Conservation (phyloP, 2,329 filamentous ascomycete genomes). For the Dactylellina leptospora region DNA sequence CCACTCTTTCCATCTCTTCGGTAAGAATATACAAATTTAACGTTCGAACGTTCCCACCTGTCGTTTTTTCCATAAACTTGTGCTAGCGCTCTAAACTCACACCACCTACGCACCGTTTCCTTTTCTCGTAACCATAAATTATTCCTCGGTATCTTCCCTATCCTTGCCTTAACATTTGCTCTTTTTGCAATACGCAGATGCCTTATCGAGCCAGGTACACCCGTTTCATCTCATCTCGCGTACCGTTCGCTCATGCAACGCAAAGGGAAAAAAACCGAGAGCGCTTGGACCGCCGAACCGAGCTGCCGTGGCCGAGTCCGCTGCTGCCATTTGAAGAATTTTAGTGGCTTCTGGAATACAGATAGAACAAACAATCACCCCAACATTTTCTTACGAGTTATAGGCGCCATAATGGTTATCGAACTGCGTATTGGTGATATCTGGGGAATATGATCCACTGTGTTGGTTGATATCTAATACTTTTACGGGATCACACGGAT, state of each 20-base stretch:
- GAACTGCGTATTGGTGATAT: too few relatives aligned
- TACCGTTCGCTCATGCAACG: constrained; percentile 14
- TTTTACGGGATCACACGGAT: neutral
- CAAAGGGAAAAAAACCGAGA: neutral
- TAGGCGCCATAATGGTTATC: too few relatives aligned
- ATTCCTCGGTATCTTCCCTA: constrained; percentile 6
- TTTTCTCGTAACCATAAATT: too few relatives aligned
- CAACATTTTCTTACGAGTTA: neutral
- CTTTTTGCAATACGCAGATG: neutral
- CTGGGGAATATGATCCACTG: too few relatives aligned
- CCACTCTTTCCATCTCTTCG: neutral
- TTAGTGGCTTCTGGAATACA: constrained; percentile 3
- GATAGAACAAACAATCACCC: constrained; percentile 1
- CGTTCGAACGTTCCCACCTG: neutral
- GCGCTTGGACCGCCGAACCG: constrained; percentile 14
- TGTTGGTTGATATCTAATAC: too few relatives aligned
- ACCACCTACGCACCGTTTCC: neutral
- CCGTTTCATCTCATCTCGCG: constrained; percentile 37
- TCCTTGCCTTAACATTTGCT: neutral
- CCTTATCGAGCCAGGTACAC: constrained; percentile 6
- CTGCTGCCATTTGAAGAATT: constrained; percentile 17
- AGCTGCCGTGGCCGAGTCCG: constrained; percentile 49
- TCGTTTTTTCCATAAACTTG: constrained; percentile 1
- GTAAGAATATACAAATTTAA: neutral
- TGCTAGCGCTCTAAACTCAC: too few relatives aligned